Evolutionary conservation across 306 rosid species (phyloP).

Genomic region (Hippophae gyantsensis): DNA sequence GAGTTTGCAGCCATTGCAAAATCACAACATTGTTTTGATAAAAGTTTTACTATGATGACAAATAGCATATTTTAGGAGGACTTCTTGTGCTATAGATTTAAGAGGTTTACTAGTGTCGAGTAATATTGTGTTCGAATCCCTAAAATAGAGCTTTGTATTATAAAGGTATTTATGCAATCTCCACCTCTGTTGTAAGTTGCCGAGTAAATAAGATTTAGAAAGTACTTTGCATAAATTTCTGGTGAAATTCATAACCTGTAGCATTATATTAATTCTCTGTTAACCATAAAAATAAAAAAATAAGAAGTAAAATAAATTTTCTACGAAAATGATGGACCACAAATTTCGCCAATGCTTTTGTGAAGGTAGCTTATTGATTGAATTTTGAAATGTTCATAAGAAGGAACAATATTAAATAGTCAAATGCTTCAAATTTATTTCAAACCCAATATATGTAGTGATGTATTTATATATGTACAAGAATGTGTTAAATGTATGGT

Average conservation of each 20-base stretch:
- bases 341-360: neutral
- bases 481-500: too few species aligned
- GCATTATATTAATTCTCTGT: neutral
- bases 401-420: too few species aligned
- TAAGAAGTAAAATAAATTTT: too few species aligned
- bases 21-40: neutral
- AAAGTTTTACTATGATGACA: too few species aligned
- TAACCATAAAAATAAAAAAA: neutral
- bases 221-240: too few species aligned
- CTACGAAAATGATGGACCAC: neutral
- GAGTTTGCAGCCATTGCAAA: conserved; percentile 28
- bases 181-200: conserved; percentile 36
- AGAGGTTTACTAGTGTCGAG: conserved; percentile 21
- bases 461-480: too few species aligned
- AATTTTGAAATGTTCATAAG: too few species aligned
- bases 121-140: conserved; percentile 27
- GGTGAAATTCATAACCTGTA: conserved; percentile 9
- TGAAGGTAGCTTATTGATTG: too few species aligned
- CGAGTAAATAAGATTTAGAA: conserved; percentile 4
- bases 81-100: too few species aligned
- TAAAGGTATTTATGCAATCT: conserved; percentile 24
- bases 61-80: too few species aligned
- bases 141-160: conserved; percentile 33
- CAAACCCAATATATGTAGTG: too few species aligned
- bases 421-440: too few species aligned